Base-by-base conservation (phyloP, 306 rosid species). In the Acmispon strigosus region DNA sequence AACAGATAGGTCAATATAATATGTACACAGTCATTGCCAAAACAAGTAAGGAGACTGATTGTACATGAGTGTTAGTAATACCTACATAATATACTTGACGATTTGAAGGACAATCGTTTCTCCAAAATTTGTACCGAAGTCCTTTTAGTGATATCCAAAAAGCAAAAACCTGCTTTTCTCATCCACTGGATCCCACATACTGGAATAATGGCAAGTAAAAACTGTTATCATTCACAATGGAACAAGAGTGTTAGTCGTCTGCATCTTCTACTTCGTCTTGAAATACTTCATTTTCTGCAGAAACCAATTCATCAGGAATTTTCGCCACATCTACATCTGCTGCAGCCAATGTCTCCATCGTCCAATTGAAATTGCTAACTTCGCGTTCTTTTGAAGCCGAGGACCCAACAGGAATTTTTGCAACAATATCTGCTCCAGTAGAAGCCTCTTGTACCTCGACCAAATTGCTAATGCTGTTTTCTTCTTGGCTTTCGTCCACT, bases 401-500 rank as follows among this genome's bases (percentile, higher is more conserved):
- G 0, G 39, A 12, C 47, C 75, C 74, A 62, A 69, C 74, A 29
- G 29, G 34, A 15, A 43, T 53, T 37, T 41, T 54, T 44, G 15
- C 68, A 27, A 47, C 67, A 22, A 22, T 22, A 49, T 15, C 67
- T 8, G 59, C 68, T 34, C 63, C 66, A 44, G 75, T 67, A 36
- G 18, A 43, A 15, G 78, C 53, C 84, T 81, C 72, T 41, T 63
- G 27, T 15, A 60, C 73, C 11, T 6, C 47, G 3, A 48, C 80
- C 56, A 54, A 69, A 53, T 45, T 66, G 62, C 66, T 41, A 15
- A 11, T 11, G 2, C 12, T 54, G 70, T 18, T 73, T 64, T 69
- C 87, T 54, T 80, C 86, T 62, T 51, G 61, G 72, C 56, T 81
- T 65, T 93, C 97, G 6, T 85, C 89, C 70, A 66, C 89, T 73